Evolutionary conservation across 371 early-diverging fungal species (phyloP), one percentile per base, ranked within the genome.

Genomic region (Saksenaea vasiformis): DNA sequence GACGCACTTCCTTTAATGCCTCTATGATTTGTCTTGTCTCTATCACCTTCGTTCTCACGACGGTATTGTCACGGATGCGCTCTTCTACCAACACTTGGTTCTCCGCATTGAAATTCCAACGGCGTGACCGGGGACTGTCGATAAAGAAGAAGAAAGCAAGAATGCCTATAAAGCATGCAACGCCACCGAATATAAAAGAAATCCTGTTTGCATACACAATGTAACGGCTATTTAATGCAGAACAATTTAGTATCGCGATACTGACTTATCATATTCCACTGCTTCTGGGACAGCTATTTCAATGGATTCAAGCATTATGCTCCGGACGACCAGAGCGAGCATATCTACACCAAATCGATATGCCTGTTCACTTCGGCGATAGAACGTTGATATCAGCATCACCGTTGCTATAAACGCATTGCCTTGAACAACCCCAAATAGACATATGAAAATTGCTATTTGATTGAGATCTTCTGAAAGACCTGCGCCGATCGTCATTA

Each of bases 211-310:
- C 36, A 31, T 19, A 37, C 24, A 5, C 17, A 9, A 14, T 36
- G n/a, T 22, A 17, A 17, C 36, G n/a, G 37, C 11, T 19, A 5
- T 19, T n/a, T n/a, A 54, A 34, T 54, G 22, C 19, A 22, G n/a
- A n/a, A 31, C 5, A 37, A 11, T 26, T 53, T 64, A 73, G 79
- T 86, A 87, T 67, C 74, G 73, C 87, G 87, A 87, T 14, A 66
- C 58, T 13, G 56, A 19, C 13, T 84, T 62, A 27, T 67, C 71
- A 11, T 63, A 64, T 71, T 11, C 80, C 87, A 28, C 82, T 79
- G 13, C 87, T 83, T 3, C 83, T 73, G 8, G 85, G 73, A 0
- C 86, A 88, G 56, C 84, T 85, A 14, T 85, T n/a, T n/a, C n/a
- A n/a, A n/a, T n/a, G n/a, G n/a, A n/a, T 2, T n/a, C 51, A 7